A percentile compares a stretch with the other conserved stretches of the same genome.
Evolutionary conservation across 1,139 yeast genomes (phyloP).

Genomic region (Geotrichum carabidarum): DNA sequence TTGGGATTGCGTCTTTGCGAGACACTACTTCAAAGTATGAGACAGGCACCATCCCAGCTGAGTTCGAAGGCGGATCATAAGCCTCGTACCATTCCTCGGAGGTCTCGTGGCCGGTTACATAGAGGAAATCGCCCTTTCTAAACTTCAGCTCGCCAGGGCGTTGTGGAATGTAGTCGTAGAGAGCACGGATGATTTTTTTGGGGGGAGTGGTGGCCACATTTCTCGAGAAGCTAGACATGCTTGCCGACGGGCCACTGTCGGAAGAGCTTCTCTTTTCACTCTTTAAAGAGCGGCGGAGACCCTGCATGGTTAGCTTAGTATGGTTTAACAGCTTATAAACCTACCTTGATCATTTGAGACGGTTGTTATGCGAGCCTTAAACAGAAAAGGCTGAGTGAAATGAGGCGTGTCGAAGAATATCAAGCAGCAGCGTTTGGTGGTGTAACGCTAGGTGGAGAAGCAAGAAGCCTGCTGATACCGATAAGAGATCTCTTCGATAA

Average conservation of each 20-base stretch:
- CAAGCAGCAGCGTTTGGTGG: too few species aligned
- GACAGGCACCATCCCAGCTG: conserved; percentile 83
- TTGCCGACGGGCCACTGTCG: conserved; percentile 13
- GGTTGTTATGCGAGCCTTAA: neutral
- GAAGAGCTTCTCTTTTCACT: conserved; percentile 34
- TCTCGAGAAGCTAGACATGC: conserved; percentile 3
- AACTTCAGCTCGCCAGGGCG: conserved; percentile 80
- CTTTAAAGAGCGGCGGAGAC: conserved; percentile 28
- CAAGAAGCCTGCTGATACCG: too few species aligned
- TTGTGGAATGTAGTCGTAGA: conserved; percentile 70
- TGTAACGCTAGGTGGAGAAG: too few species aligned
- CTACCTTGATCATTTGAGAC: conserved; percentile 1
- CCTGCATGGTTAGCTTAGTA: neutral
- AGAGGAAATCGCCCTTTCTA: conserved; percentile 79
- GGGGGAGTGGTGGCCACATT: conserved; percentile 46
- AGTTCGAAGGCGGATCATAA: conserved; percentile 75
- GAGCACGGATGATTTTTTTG: conserved; percentile 77
- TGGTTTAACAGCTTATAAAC: neutral
- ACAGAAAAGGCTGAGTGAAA: neutral
- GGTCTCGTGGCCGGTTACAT: conserved; percentile 60
- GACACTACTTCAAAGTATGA: conserved; percentile 76
- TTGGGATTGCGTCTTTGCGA: conserved; percentile 47
- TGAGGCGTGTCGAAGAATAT: neutral
- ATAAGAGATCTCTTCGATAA: too few species aligned
- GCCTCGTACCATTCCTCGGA: conserved; percentile 83